phyloP scores from a whole-genome alignment of 2,329 filamentous ascomycete genomes.

The Ophiocordyceps camponoti-floridani region DNA sequence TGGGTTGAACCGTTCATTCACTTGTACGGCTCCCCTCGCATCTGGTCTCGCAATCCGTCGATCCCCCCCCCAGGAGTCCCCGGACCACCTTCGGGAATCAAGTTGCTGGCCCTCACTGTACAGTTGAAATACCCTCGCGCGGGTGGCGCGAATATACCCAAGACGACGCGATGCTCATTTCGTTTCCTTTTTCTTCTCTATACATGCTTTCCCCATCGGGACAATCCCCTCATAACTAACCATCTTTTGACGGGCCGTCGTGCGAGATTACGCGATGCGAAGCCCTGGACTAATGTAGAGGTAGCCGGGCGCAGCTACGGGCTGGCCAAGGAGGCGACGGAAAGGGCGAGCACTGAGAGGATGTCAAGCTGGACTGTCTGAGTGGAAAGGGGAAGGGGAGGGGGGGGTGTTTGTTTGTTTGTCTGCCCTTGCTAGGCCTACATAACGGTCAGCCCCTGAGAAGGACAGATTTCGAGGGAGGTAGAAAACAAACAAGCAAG shows the following conservation, averaged over 20 bases:
- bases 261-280: constrained; percentile 2
- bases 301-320: constrained; percentile 3
- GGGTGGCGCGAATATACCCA: constrained; percentile 7
- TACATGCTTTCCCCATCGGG: constrained; percentile 1
- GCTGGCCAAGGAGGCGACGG: constrained; percentile 1
- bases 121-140: constrained; percentile 1
- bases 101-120: neutral
- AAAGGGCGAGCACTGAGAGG: neutral
- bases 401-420: neutral
- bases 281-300: constrained; percentile 6
- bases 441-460: neutral
- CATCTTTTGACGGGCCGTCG: constrained; percentile 4
- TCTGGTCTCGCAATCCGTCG: neutral
- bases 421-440: constrained; percentile 1
- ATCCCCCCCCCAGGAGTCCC: neutral
- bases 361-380: constrained; percentile 5
- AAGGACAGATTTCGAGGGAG: neutral
- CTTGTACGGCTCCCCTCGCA: neutral
- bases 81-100: neutral
- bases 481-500: neutral
- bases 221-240: constrained; percentile 1
- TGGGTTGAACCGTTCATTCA: neutral
- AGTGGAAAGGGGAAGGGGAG: neutral
- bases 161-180: constrained; percentile 7
- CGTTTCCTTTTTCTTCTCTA: constrained; percentile 5